phyloP scores from a whole-genome alignment of 495 filamentous ascomycete genomes.

The Daldinia caldariorum region DNA sequence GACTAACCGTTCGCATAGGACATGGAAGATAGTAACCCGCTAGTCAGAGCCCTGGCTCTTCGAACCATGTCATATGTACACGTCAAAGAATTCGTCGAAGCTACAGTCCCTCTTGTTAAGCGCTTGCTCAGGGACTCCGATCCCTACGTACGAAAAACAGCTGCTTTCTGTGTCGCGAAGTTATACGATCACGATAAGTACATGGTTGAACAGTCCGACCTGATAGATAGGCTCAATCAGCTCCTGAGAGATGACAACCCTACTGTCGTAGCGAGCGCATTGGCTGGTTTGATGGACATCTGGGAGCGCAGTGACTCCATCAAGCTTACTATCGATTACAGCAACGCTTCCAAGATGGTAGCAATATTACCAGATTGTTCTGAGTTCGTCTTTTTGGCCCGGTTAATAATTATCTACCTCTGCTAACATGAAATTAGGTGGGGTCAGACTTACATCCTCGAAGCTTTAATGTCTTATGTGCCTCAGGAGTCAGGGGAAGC shows the following conservation, averaged over 20 bases:
- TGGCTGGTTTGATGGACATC: conserved; percentile 95
- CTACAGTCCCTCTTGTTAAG: conserved; percentile 85
- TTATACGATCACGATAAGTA: conserved; percentile 94
- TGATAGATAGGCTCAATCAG: conserved; percentile 90
- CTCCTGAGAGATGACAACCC: conserved; percentile 96
- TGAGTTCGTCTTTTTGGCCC: conserved; percentile 70
- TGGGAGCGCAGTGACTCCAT: conserved; percentile 98
- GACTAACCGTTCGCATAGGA: conserved; percentile 66
- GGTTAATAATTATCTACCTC: neutral
- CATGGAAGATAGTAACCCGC: conserved; percentile 91
- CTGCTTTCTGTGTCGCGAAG: conserved; percentile 96
- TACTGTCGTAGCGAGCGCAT: conserved; percentile 92
- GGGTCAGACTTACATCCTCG: conserved; percentile 98
- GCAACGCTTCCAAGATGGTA: conserved; percentile 96
- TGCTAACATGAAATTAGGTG: conserved; percentile 69
- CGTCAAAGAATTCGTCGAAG: conserved; percentile 94
- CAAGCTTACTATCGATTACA: conserved; percentile 97
- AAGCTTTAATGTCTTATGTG: conserved; percentile 97
- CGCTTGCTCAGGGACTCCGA: conserved; percentile 85
- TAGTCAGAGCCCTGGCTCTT: conserved; percentile 91
- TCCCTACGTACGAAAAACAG: conserved; percentile 97
- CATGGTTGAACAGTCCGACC: conserved; percentile 87
- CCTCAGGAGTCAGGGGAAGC: conserved; percentile 91
- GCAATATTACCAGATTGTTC: conserved; percentile 97
- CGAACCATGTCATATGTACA: conserved; percentile 98